These are phyloP conservation scores for Sugiyamaella pinicola DNA, from an alignment of 1,139 yeast genomes.

Conservation along the genomic window DNA sequence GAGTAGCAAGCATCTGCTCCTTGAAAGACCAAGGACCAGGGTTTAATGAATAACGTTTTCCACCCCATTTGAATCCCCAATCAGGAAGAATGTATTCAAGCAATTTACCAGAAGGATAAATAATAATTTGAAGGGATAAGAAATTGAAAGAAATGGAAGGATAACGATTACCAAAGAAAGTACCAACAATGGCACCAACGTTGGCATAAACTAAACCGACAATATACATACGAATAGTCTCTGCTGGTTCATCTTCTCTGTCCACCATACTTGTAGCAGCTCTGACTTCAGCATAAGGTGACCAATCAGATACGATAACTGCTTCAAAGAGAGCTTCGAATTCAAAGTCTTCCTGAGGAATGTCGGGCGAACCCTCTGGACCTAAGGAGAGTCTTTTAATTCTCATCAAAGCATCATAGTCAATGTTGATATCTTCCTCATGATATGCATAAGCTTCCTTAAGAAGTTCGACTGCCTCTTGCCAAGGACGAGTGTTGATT, in stretches of 20 bases:
- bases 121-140: constrained; percentile 49
- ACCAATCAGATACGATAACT: constrained; percentile 48
- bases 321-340: constrained; percentile 46
- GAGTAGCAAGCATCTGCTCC: constrained; percentile 66
- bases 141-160: constrained; percentile 53
- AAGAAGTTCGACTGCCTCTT: constrained; percentile 45
- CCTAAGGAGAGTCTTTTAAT: constrained; percentile 36
- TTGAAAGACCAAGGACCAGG: constrained; percentile 69
- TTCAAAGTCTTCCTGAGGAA: constrained; percentile 38
- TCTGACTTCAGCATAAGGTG: constrained; percentile 56
- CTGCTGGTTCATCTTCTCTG: constrained; percentile 47
- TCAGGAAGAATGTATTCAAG: constrained; percentile 47
- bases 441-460: constrained; percentile 48
- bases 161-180: constrained; percentile 55
- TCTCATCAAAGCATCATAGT: constrained; percentile 26
- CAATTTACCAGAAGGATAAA: constrained; percentile 29
- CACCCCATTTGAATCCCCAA: constrained; percentile 48
- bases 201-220: constrained; percentile 38
- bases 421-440: constrained; percentile 53
- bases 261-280: constrained; percentile 51
- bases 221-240: constrained; percentile 53
- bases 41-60: constrained; percentile 48
- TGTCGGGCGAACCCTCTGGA: constrained; percentile 25
- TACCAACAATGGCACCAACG: constrained; percentile 55
- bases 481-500: constrained; percentile 13